Evolutionary conservation across 148 eudicot genomes (phyloP).

Genomic region (Diospyros lotus): DNA sequence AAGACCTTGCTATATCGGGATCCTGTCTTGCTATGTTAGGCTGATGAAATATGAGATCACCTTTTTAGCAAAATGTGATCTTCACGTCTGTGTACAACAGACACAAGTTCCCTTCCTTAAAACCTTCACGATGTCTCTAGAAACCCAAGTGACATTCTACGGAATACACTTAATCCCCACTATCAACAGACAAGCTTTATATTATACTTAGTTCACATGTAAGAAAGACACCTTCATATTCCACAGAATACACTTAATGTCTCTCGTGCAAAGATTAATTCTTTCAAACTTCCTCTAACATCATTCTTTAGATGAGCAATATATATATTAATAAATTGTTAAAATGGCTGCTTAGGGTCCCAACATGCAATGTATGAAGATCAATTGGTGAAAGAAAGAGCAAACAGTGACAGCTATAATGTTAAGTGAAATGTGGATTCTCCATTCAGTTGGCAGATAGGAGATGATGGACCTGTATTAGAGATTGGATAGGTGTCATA

Average conservation of each 20-base stretch:
- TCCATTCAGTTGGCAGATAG: not conserved
- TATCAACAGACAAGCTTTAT: too few species aligned
- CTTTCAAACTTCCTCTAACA: not conserved
- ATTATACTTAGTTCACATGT: too few species aligned
- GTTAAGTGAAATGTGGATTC: not conserved
- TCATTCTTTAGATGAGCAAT: not conserved
- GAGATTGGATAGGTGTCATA: not conserved
- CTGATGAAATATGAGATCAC: not conserved
- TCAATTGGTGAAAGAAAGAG: not conserved
- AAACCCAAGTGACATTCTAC: not conserved
- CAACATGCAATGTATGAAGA: not conserved
- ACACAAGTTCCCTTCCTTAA: not conserved
- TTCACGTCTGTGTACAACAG: not conserved
- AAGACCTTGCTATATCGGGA: too few species aligned
- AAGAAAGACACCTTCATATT: too few species aligned
- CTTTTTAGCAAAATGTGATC: not conserved
- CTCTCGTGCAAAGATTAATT: too few species aligned
- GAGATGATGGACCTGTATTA: too few species aligned
- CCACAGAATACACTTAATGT: too few species aligned
- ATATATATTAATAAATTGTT: not conserved
- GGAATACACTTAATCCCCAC: too few species aligned
- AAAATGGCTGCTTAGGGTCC: not conserved
- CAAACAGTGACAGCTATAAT: not conserved
- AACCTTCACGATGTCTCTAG: not conserved
- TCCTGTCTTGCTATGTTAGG: not conserved